Conservation (phyloP, 2,329 filamentous ascomycete genomes). For the Microcyclospora tardicrescens region DNA sequence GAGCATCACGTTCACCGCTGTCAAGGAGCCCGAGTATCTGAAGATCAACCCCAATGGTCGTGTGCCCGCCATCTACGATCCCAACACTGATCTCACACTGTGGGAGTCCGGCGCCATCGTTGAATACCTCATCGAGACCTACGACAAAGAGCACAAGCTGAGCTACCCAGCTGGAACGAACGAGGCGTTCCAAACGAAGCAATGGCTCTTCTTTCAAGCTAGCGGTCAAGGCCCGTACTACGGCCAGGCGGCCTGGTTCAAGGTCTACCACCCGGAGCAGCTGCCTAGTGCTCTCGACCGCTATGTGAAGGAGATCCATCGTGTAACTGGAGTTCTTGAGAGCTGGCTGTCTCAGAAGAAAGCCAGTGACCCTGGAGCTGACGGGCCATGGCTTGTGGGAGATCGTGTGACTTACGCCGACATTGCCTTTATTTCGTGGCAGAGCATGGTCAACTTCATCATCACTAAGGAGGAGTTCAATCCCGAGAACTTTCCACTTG, state of each 20-base stretch:
- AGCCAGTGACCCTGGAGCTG: conserved; percentile 7
- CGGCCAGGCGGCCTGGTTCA: conserved; percentile 35
- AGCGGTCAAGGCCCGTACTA: conserved; percentile 19
- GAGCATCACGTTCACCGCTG: conserved; percentile 23
- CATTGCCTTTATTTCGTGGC: conserved; percentile 29
- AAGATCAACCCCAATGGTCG: conserved; percentile 31
- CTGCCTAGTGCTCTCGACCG: conserved; percentile 31
- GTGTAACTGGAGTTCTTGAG: conserved; percentile 35
- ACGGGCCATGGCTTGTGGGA: conserved; percentile 27
- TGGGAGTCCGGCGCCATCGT: conserved; percentile 22
- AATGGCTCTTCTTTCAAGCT: conserved; percentile 24
- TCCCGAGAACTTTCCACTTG: background rate
- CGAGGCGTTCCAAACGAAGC: conserved; percentile 16
- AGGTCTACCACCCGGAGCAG: conserved; percentile 29
- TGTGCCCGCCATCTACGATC: conserved; percentile 34
- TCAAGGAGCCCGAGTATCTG: conserved; percentile 30
- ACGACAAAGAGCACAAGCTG: conserved; percentile 21
- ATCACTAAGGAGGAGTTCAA: no score
- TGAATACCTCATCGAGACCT: conserved; percentile 21
- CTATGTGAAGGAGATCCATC: conserved; percentile 33
- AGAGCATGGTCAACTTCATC: no score
- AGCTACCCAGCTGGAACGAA: conserved; percentile 9
- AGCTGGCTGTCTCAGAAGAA: conserved; percentile 21
- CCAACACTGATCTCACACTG: conserved; percentile 27
- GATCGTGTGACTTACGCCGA: conserved; percentile 32